Base-by-base conservation (phyloP, 768 basidiomycete species). In the Lactarius pseudohatsudake region DNA sequence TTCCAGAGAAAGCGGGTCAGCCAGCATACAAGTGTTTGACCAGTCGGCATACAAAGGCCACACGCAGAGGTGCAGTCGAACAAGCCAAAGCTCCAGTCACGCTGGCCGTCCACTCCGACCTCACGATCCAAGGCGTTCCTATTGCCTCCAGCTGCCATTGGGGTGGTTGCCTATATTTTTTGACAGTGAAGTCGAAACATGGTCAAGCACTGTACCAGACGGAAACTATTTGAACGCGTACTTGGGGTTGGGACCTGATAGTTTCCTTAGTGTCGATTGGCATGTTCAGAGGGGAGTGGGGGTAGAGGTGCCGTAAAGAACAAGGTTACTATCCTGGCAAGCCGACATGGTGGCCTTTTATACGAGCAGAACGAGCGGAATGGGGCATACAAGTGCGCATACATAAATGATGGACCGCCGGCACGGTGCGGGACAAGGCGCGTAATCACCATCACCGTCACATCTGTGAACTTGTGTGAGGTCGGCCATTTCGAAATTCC, bases 21-120 rank as follows among this genome's bases (percentile, higher is more conserved):
- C 16, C 72, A 66, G 59, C 61, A 67, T n/a, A 50, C 3, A 22
- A 10, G 11, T 13, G 10, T 38, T 69, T 67, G 41, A 60, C 8
- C 3, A 62, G 20, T 36, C 0, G 10, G 59, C 75, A 9, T 66
- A 76, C 77, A 76, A 30, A 74, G 72, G 26, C 71, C 65, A 57
- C 67, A 70, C 13, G 64, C 69, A 36, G 22, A 54, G 32, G 65
- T 72, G 69, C 74, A 76, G 60, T 67, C 64, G 38, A 34, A 72
- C 18, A 76, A 18, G n/a, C 73, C 76, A 41, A 68, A 50, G 59
- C 72, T 74, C 76, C 76, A 77, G 3, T 74, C 75, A 67, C 82
- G 76, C 41, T 73, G 54, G 26, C 81, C 78, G 16, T 70, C 57
- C 1, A 32, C 38, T 56, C 72, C 69, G 34, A 72, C 59, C 9